Base-by-base conservation (phyloP, 2,329 filamentous ascomycete genomes). In the Madurella fahalii region DNA sequence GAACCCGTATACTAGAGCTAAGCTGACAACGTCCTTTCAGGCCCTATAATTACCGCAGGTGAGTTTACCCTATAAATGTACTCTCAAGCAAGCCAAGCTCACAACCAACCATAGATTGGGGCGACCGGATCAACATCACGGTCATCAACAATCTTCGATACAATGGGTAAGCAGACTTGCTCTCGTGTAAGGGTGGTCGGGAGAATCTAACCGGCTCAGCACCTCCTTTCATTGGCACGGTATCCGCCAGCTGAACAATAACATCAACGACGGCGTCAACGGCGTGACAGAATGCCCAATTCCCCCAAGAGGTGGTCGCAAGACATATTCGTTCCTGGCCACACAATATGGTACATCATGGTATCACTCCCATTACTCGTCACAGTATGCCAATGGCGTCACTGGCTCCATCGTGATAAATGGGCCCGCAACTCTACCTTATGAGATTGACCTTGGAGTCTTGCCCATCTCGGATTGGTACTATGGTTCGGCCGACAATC, bases 251-350 rank as follows among this genome's bases (percentile, higher is more conserved):
- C 16, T 44, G 2, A 30, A 53, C 13, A 47, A 50, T 5, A 46
- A 45, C 34, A n/a, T 40, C 16, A 39, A 39, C 18, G 56, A 58
- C 31, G 56, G 56, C 7, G 56, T 52, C 2, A 32, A 25, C 32
- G 47, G 45, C 0, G 18, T 53, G 2, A 58, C 56, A 2, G 30
- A 52, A 41, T 83, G 79, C 59, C 78, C 79, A 1, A 76, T 80
- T 51, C 37, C 25, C 18, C 69, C 75, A 20, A 75, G 75, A 1
- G 76, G 75, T 40, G 64, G 72, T 13, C 67, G 62, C 15, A 58
- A 60, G 12, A 69, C 65, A 0, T 70, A 71, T 54, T 64, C 51
- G 2, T 71, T 62, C 52, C 58, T 54, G 9, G 68, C 66, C 1
- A 64, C 59, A 1, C 65, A 69, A 40, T 70, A 71, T 45, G 69